phyloP scores from a whole-genome alignment of 208 protist genomes.

The Leishmania major region DNA sequence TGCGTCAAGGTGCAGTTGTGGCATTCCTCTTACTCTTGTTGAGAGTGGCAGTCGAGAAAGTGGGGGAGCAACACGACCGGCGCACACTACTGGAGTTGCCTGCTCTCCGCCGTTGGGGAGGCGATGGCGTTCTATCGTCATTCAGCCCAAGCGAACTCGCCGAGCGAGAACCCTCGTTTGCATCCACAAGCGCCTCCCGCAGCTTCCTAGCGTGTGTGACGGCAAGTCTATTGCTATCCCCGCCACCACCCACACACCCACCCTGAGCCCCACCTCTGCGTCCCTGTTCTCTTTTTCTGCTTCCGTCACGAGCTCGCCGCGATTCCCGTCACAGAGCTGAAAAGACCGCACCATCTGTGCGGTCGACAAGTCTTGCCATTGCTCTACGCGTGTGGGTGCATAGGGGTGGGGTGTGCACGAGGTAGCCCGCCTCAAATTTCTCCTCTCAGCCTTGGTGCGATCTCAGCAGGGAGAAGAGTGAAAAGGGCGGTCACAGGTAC shows the following conservation, averaged over 20 bases:
- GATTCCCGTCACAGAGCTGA: background rate
- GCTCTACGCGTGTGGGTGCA: background rate
- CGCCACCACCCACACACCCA: too few species aligned
- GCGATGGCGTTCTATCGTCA: background rate
- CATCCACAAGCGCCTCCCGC: background rate
- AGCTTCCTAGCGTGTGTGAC: background rate
- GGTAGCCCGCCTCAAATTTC: background rate
- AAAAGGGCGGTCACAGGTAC: background rate
- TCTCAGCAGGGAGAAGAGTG: background rate
- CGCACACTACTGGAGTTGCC: background rate
- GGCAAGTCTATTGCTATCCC: background rate
- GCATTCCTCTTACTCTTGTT: background rate
- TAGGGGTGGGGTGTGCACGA: background rate
- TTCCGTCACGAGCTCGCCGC: background rate
- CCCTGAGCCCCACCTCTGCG: background rate
- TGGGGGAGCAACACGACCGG: background rate
- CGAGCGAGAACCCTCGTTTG: background rate
- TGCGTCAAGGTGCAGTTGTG: background rate
- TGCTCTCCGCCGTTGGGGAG: background rate
- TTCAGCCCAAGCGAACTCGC: background rate
- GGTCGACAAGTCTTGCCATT: background rate
- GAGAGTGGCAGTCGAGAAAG: background rate
- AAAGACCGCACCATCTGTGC: background rate
- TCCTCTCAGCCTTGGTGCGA: background rate
- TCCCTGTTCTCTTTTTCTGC: background rate